Evolutionary conservation across 192 early-diverging fungal species (phyloP), one percentile per base, ranked within the genome.

Genomic region (Obelidium mucronatum): DNA sequence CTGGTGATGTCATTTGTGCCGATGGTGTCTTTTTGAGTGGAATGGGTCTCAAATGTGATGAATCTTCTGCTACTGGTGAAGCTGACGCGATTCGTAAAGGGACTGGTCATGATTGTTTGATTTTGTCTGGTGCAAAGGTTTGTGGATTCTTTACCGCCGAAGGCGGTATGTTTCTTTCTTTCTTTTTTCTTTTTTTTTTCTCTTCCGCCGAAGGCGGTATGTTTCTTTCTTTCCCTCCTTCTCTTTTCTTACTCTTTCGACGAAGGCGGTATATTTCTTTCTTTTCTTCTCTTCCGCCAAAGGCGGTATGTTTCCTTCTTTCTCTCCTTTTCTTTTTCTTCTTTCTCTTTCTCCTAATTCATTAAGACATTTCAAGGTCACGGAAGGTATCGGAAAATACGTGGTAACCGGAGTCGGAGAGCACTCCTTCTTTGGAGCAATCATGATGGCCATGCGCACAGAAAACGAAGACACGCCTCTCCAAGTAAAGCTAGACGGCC

Each of bases 1-100:
- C 94, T 5, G 98, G 98, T 68, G 97, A 98, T 80, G 92, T 98
- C n/a, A 74, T 97, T 30, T 90, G 94, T 1, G 96, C 95, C 17
- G 97, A 99, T 78, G 96, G 94, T 77, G 81, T 98, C 55, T 90
- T 90, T 63, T 74, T 98, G 42, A 78, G 79, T 48, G 94, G 92
- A n/a, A 92, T 92, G 81, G 93, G 94, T 81, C 81, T 97, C 55
- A 87, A 87, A 36, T 92, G 89, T 78, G 97, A 99, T 84, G 97
- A 99, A 80, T 92, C 91, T 55, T 90, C 94, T 44, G 90, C 91
- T 2, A 99, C 97, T 2, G 97, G 97, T 64, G 97, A 99, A 83
- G 91, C 95, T 3, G 90, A 94, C 64, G 84, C 94, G 0, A 85
- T 97, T 77, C 91, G 92, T 74, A 99, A 99, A 83, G 88, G 83